Percentiles rank a stretch among this genome's conserved stretches.
phyloP scores from a whole-genome alignment of 108 stramenopile genomes.

The Mayamaea pseudoterrestris region DNA sequence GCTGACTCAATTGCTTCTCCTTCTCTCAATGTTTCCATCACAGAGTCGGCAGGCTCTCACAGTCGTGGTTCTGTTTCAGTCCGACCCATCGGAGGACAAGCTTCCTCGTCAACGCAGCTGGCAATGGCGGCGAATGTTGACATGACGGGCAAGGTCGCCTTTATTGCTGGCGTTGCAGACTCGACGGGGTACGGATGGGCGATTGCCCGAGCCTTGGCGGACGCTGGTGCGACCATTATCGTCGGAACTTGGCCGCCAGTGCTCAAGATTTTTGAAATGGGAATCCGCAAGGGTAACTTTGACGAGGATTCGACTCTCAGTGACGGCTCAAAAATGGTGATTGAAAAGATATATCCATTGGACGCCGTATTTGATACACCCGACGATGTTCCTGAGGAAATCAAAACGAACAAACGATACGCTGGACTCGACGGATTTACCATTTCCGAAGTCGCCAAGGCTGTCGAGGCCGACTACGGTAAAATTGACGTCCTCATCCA shows the following conservation, averaged over 20 bases:
- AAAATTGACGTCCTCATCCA: constrained; percentile 95
- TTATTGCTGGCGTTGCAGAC: constrained; percentile 95
- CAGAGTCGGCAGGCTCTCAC: too few species aligned
- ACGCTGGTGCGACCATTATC: constrained; percentile 91
- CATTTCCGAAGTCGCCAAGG: constrained; percentile 88
- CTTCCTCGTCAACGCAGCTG: too few species aligned
- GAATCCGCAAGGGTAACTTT: constrained; percentile 79
- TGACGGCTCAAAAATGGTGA: constrained; percentile 86
- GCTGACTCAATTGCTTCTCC: too few species aligned
- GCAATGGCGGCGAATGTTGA: constrained; percentile 26
- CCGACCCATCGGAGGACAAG: too few species aligned
- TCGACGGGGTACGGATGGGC: constrained; percentile 98
- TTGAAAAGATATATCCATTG: constrained; percentile 94
- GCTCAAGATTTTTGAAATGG: constrained; percentile 88
- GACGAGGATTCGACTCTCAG: constrained; percentile 75
- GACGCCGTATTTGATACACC: constrained; percentile 93
- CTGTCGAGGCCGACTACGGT: constrained; percentile 92
- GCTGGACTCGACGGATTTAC: constrained; percentile 89
- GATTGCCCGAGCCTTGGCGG: constrained; percentile 88
- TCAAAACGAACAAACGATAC: constrained; percentile 91
- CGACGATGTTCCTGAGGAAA: constrained; percentile 91
- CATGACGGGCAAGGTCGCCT: constrained; percentile 89
- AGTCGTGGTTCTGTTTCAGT: too few species aligned
- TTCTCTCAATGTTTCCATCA: too few species aligned
- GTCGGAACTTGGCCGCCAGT: constrained; percentile 99